phyloP scores from a whole-genome alignment of 2,329 filamentous ascomycete species.

The Didymella exigua region DNA sequence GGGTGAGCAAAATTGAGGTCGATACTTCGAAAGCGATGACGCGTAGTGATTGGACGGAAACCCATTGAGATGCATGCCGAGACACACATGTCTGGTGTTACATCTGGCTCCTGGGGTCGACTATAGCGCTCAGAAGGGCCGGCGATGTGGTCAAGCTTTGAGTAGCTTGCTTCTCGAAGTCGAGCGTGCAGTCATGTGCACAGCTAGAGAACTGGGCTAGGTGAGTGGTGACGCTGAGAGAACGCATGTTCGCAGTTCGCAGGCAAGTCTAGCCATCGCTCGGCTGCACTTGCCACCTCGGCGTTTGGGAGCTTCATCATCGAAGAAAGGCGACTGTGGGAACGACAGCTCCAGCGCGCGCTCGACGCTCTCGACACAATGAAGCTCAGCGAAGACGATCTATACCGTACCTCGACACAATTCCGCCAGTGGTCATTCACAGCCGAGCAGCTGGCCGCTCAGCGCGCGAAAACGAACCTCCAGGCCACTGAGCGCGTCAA shows the following conservation, averaged over 20 bases:
- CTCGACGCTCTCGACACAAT: conserved; percentile 27
- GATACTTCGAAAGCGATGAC: conserved; percentile 8
- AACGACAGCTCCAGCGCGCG: conserved; percentile 13
- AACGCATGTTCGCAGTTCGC: conserved; percentile 5
- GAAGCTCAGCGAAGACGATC: conserved; percentile 80
- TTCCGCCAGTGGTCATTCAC: conserved; percentile 94
- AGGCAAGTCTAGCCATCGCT: conserved; percentile 2
- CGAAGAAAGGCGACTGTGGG: background rate
- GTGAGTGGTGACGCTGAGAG: background rate
- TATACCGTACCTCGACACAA: conserved; percentile 89
- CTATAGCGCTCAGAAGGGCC: conserved; percentile 1
- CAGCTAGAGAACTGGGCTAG: background rate
- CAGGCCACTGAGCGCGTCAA: conserved; percentile 73
- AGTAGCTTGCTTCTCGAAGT: background rate
- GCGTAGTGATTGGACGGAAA: conserved; percentile 7
- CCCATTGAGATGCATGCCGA: conserved; percentile 9
- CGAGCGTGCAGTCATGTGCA: conserved; percentile 3
- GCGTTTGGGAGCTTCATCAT: conserved; percentile 2
- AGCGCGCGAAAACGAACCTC: conserved; percentile 79
- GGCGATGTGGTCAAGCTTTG: conserved; percentile 5
- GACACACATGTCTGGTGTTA: background rate
- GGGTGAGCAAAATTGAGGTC: conserved; percentile 29
- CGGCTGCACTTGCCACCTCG: conserved; percentile 28
- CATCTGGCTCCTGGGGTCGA: conserved; percentile 4
- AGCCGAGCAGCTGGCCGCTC: conserved; percentile 68